A percentile compares a stretch with the other conserved stretches of the same genome.
phyloP scores from a whole-genome alignment of 2,329 filamentous ascomycete genomes.

The Trichoderma koningiopsis region DNA sequence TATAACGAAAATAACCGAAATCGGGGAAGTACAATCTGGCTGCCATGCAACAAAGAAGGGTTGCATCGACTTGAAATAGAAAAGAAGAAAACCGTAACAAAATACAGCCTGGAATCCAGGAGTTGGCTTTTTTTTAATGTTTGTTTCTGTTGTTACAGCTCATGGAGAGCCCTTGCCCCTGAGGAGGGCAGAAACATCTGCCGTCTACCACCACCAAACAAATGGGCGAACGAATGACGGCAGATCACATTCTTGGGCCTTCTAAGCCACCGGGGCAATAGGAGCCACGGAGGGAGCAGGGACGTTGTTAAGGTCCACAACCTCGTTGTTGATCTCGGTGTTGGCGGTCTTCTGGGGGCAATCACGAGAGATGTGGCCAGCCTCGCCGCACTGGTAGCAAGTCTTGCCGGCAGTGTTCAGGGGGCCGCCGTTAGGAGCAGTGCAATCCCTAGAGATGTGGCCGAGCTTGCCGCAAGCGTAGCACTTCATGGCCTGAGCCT shows the following conservation, averaged over 20 bases:
- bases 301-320: conserved; percentile 48
- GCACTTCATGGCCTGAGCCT: conserved; percentile 98
- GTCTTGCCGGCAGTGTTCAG: conserved; percentile 97
- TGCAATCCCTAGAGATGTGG: conserved; percentile 93
- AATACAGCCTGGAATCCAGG: conserved; percentile 8
- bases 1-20: conserved; percentile 28
- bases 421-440: conserved; percentile 91
- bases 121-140: background rate
- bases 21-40: conserved; percentile 33
- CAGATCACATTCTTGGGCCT: conserved; percentile 25
- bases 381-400: conserved; percentile 96
- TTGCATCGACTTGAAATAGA: conserved; percentile 17
- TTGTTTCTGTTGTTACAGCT: background rate
- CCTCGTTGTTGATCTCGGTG: conserved; percentile 52
- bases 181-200: conserved; percentile 20
- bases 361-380: conserved; percentile 94
- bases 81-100: conserved; percentile 17
- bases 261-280: conserved; percentile 45
- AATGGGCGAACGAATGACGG: background rate
- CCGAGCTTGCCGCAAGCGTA: conserved; percentile 95
- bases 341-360: conserved; percentile 73
- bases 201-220: background rate
- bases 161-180: conserved; percentile 9
- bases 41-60: conserved; percentile 10
- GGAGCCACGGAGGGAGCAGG: conserved; percentile 50